A percentile compares a stretch with the other conserved stretches of the same genome.
phyloP scores from a whole-genome alignment of 805 yeast species.

The Schwanniomyces pseudopolymorphus region DNA sequence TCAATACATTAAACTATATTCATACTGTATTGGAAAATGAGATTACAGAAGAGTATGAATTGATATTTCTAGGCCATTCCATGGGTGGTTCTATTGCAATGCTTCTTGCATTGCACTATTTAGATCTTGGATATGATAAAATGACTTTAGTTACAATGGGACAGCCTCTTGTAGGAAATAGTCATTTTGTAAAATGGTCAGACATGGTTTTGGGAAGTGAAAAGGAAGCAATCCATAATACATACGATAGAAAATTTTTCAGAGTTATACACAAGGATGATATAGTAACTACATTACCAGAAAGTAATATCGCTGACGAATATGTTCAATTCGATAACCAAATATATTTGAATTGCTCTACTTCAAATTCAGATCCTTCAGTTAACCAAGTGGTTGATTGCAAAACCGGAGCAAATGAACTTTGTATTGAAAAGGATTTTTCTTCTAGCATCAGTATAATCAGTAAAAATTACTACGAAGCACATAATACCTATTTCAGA shows the following conservation, averaged over 20 bases:
- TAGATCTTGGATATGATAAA: slow-evolving; percentile 32
- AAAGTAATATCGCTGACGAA: slow-evolving; percentile 14
- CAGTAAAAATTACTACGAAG: slow-evolving; percentile 22
- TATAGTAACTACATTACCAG: slow-evolving; percentile 29
- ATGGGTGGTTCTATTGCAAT: slow-evolving; percentile 44
- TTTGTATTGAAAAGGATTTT: slow-evolving; percentile 33
- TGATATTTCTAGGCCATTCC: slow-evolving; percentile 31
- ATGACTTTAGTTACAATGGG: slow-evolving; percentile 42
- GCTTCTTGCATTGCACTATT: slow-evolving; percentile 34
- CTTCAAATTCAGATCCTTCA: slow-evolving; percentile 21
- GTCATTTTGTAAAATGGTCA: slow-evolving; percentile 35
- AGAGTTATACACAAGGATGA: slow-evolving; percentile 27
- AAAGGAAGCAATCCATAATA: slow-evolving; percentile 15
- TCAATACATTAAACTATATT: slow-evolving; percentile 25
- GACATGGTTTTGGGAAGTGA: slow-evolving; percentile 33
- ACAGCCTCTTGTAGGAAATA: slow-evolving; percentile 44
- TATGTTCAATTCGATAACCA: slow-evolving; percentile 39
- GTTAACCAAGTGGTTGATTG: slow-evolving; percentile 35
- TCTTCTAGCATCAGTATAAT: slow-evolving; percentile 7
- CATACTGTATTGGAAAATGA: slow-evolving; percentile 21
- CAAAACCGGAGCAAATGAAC: slow-evolving; percentile 19
- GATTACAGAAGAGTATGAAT: slow-evolving; percentile 19
- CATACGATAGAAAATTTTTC: slow-evolving; percentile 19
- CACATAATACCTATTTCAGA: slow-evolving; percentile 39
- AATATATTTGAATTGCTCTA: slow-evolving; percentile 34